Evolutionary conservation across 2,329 filamentous ascomycete species (phyloP), one percentile per base, ranked within the genome.

Genomic region (Penicillium freii): DNA sequence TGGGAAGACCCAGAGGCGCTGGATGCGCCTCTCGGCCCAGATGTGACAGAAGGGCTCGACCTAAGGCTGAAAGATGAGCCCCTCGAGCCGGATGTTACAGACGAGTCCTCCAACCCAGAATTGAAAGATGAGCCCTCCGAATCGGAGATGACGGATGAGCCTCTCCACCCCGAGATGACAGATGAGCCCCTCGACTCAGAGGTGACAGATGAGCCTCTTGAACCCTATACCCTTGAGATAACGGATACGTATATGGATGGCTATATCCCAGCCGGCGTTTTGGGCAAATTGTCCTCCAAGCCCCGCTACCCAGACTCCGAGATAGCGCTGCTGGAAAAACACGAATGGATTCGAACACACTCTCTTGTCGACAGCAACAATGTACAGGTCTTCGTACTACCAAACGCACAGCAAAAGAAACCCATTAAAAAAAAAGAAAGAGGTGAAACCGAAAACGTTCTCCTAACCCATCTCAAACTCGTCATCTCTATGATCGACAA

Each of bases 401-500:
- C 77, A 2, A 72, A 76, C 42, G 66, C 74, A 36, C 70, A 70
- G 13, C 69, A 73, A 25, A 42, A 42, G 21, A 42, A 42, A 63
- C 65, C 47, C 62, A 66, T 29, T 62, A 11, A 39, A 39, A 38
- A 19, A n/a, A 17, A 2, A 9, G 19, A 39, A 39, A 19, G 4
- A 5, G 36, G 36, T 2, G 36, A 39, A 19, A 19, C 36, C 4
- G n/a, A 39, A 19, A 39, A 21, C 5, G 19, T 11, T 21, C 36
- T 39, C n/a, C n/a, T 19, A 39, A 13, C n/a, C 36, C 8, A 5
- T 39, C 36, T 39, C 34, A 77, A 72, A 62, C 43, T 63, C 5
- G 60, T 80, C 36, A 74, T 79, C 68, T 64, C 71, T 3, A 74
- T 64, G 45, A 58, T 79, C 25, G 77, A 81, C 61, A 64, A 54